Conservation (phyloP, 2,329 filamentous ascomycete species). For the Fusarium odoratissimum region DNA sequence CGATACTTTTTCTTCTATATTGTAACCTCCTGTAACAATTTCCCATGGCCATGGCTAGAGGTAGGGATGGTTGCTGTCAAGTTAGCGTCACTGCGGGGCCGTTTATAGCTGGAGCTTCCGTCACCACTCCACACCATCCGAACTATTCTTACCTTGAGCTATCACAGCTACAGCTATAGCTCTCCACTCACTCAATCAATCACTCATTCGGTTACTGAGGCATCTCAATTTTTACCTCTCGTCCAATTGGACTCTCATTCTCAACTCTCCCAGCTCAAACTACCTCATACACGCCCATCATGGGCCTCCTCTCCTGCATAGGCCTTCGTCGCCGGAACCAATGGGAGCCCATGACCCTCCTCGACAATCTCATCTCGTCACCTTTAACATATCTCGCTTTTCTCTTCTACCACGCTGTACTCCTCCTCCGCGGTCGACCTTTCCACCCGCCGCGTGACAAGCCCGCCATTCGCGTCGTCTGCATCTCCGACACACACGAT, state of each 20-base stretch:
- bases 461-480: conserved; percentile 79
- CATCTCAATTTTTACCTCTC: neutral
- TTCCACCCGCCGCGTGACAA: conserved; percentile 66
- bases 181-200: neutral
- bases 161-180: conserved; percentile 3
- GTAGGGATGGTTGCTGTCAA: conserved; percentile 10
- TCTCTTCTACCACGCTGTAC: conserved; percentile 72
- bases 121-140: conserved; percentile 13
- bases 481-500: conserved; percentile 90
- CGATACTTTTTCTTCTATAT: neutral
- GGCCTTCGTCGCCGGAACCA: conserved; percentile 60
- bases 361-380: conserved; percentile 74
- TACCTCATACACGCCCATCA: conserved; percentile 35
- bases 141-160: neutral
- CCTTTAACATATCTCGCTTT: conserved; percentile 74
- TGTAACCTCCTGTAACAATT: neutral
- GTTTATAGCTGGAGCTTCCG: conserved; percentile 20
- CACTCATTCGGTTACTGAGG: neutral
- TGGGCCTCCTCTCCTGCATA: conserved; percentile 59
- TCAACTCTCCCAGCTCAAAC: neutral
- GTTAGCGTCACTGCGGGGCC: conserved; percentile 31
- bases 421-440: conserved; percentile 74
- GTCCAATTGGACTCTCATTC: neutral
- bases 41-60: neutral
- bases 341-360: conserved; percentile 63